Evolutionary conservation across 176 grass and related monocot genomes (phyloP).

Genomic region (Carex pumila): DNA sequence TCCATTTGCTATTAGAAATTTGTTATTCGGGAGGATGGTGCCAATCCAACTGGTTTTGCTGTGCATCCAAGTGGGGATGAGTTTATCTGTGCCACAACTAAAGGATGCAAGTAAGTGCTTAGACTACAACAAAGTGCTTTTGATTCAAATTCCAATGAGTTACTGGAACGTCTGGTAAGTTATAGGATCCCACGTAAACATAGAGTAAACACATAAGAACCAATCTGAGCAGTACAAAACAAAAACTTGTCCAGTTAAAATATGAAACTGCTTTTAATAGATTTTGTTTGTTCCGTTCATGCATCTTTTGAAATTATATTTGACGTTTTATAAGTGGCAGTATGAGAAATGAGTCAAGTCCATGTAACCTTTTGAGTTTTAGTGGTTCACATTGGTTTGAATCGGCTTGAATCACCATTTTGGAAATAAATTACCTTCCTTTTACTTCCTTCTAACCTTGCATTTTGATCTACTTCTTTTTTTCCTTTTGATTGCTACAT

Average conservation of each 20-base stretch:
- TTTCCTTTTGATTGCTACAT: not conserved
- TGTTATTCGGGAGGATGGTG: constrained; percentile 36
- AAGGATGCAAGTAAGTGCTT: constrained; percentile 71
- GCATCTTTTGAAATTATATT: not conserved
- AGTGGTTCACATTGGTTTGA: not conserved
- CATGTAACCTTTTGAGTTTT: not conserved
- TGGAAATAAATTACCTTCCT: not conserved
- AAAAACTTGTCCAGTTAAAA: not conserved
- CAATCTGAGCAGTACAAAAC: not conserved
- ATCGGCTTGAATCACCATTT: not conserved
- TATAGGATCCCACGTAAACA: not conserved
- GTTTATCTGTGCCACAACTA: constrained; percentile 58
- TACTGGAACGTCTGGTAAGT: not conserved
- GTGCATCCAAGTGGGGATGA: constrained; percentile 89
- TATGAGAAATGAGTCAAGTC: not conserved
- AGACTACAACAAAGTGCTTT: not conserved
- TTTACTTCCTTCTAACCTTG: not conserved
- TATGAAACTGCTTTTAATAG: not conserved
- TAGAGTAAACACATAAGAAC: not conserved
- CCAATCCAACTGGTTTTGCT: constrained; percentile 51
- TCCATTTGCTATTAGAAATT: constrained; percentile 23
- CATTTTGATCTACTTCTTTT: not conserved
- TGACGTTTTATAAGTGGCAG: not conserved
- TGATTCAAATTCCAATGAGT: not conserved
- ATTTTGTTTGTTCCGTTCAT: not conserved